phyloP scores from a whole-genome alignment of 2,329 filamentous ascomycete species.

The Cryphonectria radicalis region DNA sequence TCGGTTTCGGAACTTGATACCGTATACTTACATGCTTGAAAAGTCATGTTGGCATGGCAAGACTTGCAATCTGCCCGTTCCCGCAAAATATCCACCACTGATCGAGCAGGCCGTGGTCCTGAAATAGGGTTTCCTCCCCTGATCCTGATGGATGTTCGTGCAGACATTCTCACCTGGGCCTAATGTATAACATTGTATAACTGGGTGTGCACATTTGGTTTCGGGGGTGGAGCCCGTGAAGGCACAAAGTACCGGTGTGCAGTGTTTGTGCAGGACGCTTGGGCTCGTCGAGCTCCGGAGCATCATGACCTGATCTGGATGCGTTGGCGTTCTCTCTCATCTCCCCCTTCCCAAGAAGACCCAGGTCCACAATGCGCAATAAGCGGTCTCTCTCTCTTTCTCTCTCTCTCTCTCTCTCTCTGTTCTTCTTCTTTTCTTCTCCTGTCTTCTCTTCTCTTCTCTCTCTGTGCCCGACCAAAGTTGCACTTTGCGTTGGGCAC shows the following conservation, averaged over 20 bases:
- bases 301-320: slow-evolving; percentile 18
- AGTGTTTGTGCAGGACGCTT: slow-evolving; percentile 4
- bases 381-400: background rate
- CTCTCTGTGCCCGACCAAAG: background rate
- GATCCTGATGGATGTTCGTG: slow-evolving; percentile 3
- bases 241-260: slow-evolving; percentile 15
- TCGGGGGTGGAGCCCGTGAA: slow-evolving; percentile 10
- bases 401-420: background rate
- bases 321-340: slow-evolving; percentile 2
- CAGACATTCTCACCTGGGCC: background rate
- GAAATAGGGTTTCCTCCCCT: slow-evolving; percentile 7
- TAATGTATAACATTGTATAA: background rate
- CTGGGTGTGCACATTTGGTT: background rate
- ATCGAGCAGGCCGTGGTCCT: background rate
- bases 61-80: slow-evolving; percentile 3
- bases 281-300: slow-evolving; percentile 13
- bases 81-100: slow-evolving; percentile 7
- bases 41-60: background rate
- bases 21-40: background rate
- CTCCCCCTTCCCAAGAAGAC: background rate
- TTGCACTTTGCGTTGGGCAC: background rate
- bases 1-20: background rate
- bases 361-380: background rate
- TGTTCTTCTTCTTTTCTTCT: background rate
- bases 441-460: background rate